phyloP scores from a whole-genome alignment of 805 yeast genomes.

The Saccharomycopsis malanga region DNA sequence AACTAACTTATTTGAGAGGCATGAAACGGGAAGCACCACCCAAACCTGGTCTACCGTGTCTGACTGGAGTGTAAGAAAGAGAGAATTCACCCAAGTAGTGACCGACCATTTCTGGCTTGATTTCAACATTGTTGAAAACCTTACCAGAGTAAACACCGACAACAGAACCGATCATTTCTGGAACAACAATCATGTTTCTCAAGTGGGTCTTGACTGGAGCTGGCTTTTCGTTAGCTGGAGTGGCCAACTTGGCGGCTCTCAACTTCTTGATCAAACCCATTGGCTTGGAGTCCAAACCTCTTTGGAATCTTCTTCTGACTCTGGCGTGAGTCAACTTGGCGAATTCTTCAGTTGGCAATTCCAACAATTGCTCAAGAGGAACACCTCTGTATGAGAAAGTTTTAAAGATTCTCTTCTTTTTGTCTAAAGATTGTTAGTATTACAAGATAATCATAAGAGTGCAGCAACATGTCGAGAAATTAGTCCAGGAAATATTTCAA shows the following conservation, averaged over 20 bases:
- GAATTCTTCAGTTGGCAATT: slow-evolving; percentile 93
- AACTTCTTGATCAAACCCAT: slow-evolving; percentile 94
- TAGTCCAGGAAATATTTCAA: not conserved
- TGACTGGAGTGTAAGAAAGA: slow-evolving; percentile 98
- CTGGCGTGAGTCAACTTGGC: slow-evolving; percentile 95
- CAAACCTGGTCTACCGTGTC: slow-evolving; percentile 97
- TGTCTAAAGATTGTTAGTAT: slow-evolving; percentile 30
- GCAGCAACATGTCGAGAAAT: no score
- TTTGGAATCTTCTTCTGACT: slow-evolving; percentile 99
- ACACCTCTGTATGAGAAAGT: slow-evolving; percentile 99
- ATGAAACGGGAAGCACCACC: slow-evolving; percentile 63
- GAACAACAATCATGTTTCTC: slow-evolving; percentile 97
- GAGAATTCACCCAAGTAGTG: slow-evolving; percentile 99
- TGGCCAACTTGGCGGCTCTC: slow-evolving; percentile 92
- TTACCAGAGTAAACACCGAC: slow-evolving; percentile 99
- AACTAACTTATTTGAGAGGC: slow-evolving; percentile 47
- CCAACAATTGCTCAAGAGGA: slow-evolving; percentile 88
- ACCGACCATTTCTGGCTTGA: slow-evolving; percentile 99
- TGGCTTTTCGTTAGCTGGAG: slow-evolving; percentile 94
- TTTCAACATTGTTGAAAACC: slow-evolving; percentile 97
- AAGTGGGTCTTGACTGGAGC: slow-evolving; percentile 97
- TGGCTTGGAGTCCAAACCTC: slow-evolving; percentile 95
- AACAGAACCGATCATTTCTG: slow-evolving; percentile 99
- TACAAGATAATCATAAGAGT: no score
- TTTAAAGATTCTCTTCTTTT: slow-evolving; percentile 89